Evolutionary conservation across 805 yeast species (phyloP).

Genomic region (Candida arabinofermentans): DNA sequence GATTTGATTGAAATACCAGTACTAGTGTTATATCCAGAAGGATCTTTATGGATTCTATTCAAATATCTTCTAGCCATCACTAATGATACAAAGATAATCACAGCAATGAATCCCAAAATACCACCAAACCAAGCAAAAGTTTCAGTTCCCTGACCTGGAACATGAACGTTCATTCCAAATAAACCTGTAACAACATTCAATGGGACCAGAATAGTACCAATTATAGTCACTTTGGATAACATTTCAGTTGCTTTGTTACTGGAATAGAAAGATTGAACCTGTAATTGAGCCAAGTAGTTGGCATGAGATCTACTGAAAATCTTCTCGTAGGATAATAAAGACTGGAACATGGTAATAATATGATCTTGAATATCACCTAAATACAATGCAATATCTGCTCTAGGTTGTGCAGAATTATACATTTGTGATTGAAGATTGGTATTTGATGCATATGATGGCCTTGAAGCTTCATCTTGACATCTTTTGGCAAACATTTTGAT

Average conservation of each 20-base stretch:
- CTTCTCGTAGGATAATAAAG: constrained; percentile 84
- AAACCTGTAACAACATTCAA: constrained; percentile 86
- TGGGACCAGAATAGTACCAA: constrained; percentile 90
- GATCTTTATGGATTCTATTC: constrained; percentile 15
- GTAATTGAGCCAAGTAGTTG: constrained; percentile 88
- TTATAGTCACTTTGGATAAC: constrained; percentile 81
- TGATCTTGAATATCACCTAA: constrained; percentile 98
- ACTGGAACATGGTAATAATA: constrained; percentile 93
- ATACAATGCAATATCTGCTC: constrained; percentile 88
- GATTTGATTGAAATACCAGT: constrained; percentile 25
- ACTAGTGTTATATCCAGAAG: constrained; percentile 3
- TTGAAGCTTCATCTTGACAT: constrained; percentile 67
- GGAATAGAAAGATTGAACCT: constrained; percentile 85
- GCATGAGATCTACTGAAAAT: constrained; percentile 89
- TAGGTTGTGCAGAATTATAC: constrained; percentile 50
- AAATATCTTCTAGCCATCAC: constrained; percentile 24
- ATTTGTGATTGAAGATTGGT: constrained; percentile 11
- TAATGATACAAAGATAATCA: constrained; percentile 20
- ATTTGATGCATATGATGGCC: constrained; percentile 13
- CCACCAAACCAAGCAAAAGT: constrained; percentile 51
- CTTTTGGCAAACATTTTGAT: constrained; percentile 94
- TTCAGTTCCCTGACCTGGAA: constrained; percentile 62
- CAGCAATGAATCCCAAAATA: constrained; percentile 29
- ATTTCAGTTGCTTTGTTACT: constrained; percentile 82
- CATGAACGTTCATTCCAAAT: constrained; percentile 91